Evolutionary conservation across 2,329 filamentous ascomycete species (phyloP).

Genomic region (Aureobasidium sp.): DNA sequence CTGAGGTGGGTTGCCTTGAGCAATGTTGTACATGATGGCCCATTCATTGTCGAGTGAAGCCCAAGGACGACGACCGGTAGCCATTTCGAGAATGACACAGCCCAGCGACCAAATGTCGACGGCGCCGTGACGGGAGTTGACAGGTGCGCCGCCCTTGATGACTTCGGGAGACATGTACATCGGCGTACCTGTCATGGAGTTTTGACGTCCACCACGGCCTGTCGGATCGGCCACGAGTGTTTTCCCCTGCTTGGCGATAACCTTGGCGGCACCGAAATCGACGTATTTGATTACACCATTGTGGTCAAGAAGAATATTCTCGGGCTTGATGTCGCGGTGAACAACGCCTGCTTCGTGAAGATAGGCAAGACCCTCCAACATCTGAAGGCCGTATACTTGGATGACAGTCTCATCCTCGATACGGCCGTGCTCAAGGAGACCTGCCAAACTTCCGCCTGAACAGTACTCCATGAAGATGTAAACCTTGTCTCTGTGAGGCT

Average conservation of each 20-base stretch:
- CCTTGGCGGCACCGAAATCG: slow-evolving; percentile 94
- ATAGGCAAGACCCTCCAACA: slow-evolving; percentile 89
- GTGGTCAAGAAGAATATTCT: slow-evolving; percentile 93
- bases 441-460: slow-evolving; percentile 85
- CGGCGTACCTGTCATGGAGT: slow-evolving; percentile 93
- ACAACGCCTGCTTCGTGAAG: slow-evolving; percentile 86
- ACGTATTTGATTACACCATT: slow-evolving; percentile 99
- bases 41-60: slow-evolving; percentile 95
- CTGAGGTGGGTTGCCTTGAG: slow-evolving; percentile 86
- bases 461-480: slow-evolving; percentile 99
- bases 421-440: slow-evolving; percentile 83
- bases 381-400: slow-evolving; percentile 90
- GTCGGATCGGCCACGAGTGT: slow-evolving; percentile 57
- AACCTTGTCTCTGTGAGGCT: slow-evolving; percentile 97
- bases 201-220: slow-evolving; percentile 46
- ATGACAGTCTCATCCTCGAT: slow-evolving; percentile 98
- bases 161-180: slow-evolving; percentile 99
- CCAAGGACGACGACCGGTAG: slow-evolving; percentile 89
- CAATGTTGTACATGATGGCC: slow-evolving; percentile 99
- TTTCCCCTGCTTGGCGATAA: slow-evolving; percentile 87
- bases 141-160: slow-evolving; percentile 82
- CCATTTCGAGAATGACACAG: slow-evolving; percentile 96
- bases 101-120: slow-evolving; percentile 96
- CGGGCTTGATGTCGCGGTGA: slow-evolving; percentile 95
- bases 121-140: slow-evolving; percentile 64